phyloP scores from a whole-genome alignment of 345 rosid genomes.

The Pseudoturritis turrita region DNA sequence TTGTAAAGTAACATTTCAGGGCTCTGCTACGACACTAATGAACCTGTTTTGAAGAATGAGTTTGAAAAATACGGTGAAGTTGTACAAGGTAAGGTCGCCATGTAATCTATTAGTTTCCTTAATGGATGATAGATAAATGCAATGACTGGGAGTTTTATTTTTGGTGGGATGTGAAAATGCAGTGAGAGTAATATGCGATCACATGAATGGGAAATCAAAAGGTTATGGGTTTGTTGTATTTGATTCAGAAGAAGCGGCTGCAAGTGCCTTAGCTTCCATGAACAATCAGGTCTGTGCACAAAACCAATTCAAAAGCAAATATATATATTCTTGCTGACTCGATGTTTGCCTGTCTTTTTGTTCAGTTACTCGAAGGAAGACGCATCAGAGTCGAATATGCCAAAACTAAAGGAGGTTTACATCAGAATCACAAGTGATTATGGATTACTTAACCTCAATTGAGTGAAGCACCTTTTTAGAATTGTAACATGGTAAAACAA shows the following conservation, averaged over 20 bases:
- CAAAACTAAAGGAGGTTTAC: conserved; percentile 20
- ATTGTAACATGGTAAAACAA: neutral
- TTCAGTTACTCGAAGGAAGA: conserved; percentile 65
- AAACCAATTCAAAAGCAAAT: neutral
- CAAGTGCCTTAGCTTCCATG: conserved; percentile 56
- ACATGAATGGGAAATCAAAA: conserved; percentile 57
- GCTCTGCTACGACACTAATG: conserved; percentile 62
- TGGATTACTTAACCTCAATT: neutral
- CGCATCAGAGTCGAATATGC: conserved; percentile 55
- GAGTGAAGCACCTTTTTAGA: neutral
- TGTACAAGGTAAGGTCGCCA: conserved; percentile 23
- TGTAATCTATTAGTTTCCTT: neutral
- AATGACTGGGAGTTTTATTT: neutral
- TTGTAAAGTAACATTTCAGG: conserved; percentile 30
- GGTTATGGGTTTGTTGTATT: conserved; percentile 72
- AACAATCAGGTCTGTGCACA: conserved; percentile 42
- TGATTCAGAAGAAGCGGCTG: conserved; percentile 53
- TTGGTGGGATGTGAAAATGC: neutral
- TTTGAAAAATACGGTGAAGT: conserved; percentile 48
- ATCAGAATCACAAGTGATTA: neutral
- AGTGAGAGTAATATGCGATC: conserved; percentile 68
- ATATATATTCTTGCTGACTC: neutral
- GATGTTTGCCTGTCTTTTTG: neutral
- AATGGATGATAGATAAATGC: neutral
- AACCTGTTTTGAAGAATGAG: conserved; percentile 45